These are phyloP conservation scores for Avena eriantha DNA, from an alignment of 176 grass and related monocot species.

Conservation along the genomic window DNA sequence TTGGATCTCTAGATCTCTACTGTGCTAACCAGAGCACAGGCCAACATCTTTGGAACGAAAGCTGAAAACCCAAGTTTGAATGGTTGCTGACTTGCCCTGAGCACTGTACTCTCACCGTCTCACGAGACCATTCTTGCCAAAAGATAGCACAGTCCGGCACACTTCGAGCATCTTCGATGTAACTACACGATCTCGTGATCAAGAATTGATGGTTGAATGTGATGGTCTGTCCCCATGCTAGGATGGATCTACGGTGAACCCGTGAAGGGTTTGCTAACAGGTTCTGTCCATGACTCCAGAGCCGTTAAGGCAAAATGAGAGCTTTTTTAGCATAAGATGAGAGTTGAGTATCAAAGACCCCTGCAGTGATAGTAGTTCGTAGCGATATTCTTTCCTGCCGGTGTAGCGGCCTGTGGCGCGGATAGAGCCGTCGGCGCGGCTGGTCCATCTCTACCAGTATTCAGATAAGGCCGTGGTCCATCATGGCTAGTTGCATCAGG, in stretches of 20 bases:
- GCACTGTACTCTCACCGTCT: not conserved
- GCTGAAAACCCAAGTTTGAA: not conserved
- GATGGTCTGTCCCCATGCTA: not conserved
- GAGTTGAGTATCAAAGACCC: not conserved
- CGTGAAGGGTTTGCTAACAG: too few species aligned
- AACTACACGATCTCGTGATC: constrained; percentile 7
- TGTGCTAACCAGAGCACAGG: not conserved
- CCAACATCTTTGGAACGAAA: not conserved
- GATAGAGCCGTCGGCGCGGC: not conserved
- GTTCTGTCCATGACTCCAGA: not conserved
- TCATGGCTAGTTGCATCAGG: not conserved
- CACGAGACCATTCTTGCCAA: not conserved
- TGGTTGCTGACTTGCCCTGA: too few species aligned
- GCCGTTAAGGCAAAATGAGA: not conserved
- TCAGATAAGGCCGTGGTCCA: not conserved
- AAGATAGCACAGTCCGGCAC: not conserved
- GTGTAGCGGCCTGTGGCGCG: not conserved
- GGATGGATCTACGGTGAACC: not conserved
- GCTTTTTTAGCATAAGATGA: not conserved
- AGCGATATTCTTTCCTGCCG: not conserved
- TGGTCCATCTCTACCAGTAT: not conserved
- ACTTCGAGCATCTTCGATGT: not conserved
- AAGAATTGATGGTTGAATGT: not conserved
- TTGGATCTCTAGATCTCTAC: too few species aligned
- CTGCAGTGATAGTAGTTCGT: not conserved